These are phyloP conservation scores for Candida morakotiae DNA, from an alignment of 805 yeast genomes.

Conservation along the genomic window DNA sequence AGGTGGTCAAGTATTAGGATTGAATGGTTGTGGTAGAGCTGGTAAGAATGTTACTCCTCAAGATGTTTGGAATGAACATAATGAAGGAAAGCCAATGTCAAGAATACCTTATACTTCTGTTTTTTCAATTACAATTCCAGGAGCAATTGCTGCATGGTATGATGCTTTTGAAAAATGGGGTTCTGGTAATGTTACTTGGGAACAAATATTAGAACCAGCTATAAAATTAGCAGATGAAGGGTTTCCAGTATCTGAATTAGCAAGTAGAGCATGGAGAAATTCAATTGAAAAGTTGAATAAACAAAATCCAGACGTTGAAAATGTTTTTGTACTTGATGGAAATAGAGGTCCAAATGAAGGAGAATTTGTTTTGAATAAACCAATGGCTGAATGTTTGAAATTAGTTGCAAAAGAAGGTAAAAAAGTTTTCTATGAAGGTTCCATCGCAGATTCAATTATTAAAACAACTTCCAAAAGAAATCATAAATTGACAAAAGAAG, in stretches of 20 bases:
- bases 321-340: constrained; percentile 34
- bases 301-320: constrained; percentile 29
- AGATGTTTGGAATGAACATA: constrained; percentile 36
- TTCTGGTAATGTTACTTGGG: constrained; percentile 57
- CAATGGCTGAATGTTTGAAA: constrained; percentile 50
- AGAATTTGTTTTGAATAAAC: constrained; percentile 49
- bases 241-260: constrained; percentile 57
- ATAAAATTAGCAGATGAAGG: constrained; percentile 69
- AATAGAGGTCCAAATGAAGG: constrained; percentile 50
- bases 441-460: constrained; percentile 63
- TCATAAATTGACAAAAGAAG: constrained; percentile 54
- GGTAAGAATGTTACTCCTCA: constrained; percentile 50
- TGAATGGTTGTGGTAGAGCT: constrained; percentile 76
- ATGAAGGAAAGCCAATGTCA: constrained; percentile 36
- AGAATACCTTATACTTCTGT: constrained; percentile 53
- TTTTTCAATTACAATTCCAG: constrained; percentile 68
- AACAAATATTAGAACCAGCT: constrained; percentile 58
- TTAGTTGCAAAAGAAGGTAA: constrained; percentile 54
- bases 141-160: constrained; percentile 76
- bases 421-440: constrained; percentile 66
- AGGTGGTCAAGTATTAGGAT: constrained; percentile 47
- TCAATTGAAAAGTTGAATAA: constrained; percentile 34
- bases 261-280: constrained; percentile 47
- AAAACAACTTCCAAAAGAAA: constrained; percentile 47
- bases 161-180: constrained; percentile 73